A percentile compares a stretch with the other conserved stretches of the same genome.
phyloP scores from a whole-genome alignment of 768 basidiomycete species.

The Fistulinella prunicolor region DNA sequence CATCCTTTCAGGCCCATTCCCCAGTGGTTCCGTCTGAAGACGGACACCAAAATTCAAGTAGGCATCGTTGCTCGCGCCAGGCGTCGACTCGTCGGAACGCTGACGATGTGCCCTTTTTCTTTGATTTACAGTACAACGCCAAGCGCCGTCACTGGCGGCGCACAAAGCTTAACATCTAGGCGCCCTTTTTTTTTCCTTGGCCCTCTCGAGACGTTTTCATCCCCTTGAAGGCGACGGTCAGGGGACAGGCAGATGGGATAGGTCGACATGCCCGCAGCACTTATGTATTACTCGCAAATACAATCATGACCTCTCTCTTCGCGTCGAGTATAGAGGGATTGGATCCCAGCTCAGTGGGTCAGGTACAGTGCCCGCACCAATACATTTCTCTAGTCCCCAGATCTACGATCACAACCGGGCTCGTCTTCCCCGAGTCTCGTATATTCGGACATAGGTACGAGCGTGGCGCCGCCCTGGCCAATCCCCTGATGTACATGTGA shows the following conservation, averaged over 20 bases:
- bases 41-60: conserved; percentile 93
- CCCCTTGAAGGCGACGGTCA: neutral
- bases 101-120: neutral
- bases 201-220: neutral
- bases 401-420: no score
- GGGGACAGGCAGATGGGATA: conserved; percentile 14
- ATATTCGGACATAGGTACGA: no score
- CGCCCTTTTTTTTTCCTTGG: neutral
- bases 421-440: no score
- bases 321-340: neutral
- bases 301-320: conserved; percentile 11
- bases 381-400: no score
- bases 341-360: no score
- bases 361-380: no score
- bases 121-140: conserved; percentile 68
- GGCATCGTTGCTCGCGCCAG: conserved; percentile 4
- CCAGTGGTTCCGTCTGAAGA: conserved; percentile 98
- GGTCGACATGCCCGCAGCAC: conserved; percentile 15
- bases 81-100: neutral
- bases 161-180: conserved; percentile 96
- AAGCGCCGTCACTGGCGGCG: conserved; percentile 99
- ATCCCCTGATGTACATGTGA: no score
- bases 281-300: conserved; percentile 27
- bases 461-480: no score
- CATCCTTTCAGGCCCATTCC: conserved; percentile 75